Percentiles rank a stretch among this genome's conserved stretches.
These are phyloP conservation scores for Sphagnurus paluster DNA, from an alignment of 1,284 basidiomycete genomes.

Conservation along the genomic window DNA sequence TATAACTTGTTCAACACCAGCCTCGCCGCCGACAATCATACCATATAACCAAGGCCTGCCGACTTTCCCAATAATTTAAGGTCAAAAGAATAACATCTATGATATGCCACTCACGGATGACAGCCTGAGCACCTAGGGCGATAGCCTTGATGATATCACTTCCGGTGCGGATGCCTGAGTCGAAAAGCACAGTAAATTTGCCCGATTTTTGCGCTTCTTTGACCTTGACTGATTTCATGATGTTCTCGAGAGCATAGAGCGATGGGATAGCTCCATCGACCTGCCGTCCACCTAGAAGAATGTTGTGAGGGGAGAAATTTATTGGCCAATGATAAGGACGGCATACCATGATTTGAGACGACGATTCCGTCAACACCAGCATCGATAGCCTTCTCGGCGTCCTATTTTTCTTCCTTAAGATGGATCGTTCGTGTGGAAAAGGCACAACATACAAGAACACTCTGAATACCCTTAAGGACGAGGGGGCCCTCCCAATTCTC, in stretches of 20 bases:
- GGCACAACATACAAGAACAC: constrained; percentile 40
- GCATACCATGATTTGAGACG: constrained; percentile 77
- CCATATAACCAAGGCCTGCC: constrained; percentile 65
- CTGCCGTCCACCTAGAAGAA: constrained; percentile 17
- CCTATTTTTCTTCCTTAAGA: constrained; percentile 34
- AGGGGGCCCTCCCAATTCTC: constrained; percentile 71
- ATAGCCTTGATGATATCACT: constrained; percentile 77
- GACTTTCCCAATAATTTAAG: constrained; percentile 33
- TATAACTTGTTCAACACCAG: constrained; percentile 67
- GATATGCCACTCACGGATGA: constrained; percentile 57
- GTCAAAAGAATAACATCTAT: background rate
- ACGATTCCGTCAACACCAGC: constrained; percentile 69
- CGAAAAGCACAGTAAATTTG: constrained; percentile 72
- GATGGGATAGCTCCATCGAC: constrained; percentile 79
- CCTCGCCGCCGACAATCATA: constrained; percentile 59
- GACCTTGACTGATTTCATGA: constrained; percentile 60
- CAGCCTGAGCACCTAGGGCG: constrained; percentile 67
- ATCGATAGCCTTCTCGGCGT: constrained; percentile 69
- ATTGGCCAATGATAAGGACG: background rate
- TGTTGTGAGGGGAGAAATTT: background rate
- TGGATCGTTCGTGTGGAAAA: background rate
- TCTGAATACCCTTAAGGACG: constrained; percentile 69
- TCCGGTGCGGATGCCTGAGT: constrained; percentile 77
- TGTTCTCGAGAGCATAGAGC: constrained; percentile 64
- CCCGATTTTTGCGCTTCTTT: constrained; percentile 55